Conservation (phyloP, 495 filamentous ascomycete genomes). For the Usnea hakonensis region DNA sequence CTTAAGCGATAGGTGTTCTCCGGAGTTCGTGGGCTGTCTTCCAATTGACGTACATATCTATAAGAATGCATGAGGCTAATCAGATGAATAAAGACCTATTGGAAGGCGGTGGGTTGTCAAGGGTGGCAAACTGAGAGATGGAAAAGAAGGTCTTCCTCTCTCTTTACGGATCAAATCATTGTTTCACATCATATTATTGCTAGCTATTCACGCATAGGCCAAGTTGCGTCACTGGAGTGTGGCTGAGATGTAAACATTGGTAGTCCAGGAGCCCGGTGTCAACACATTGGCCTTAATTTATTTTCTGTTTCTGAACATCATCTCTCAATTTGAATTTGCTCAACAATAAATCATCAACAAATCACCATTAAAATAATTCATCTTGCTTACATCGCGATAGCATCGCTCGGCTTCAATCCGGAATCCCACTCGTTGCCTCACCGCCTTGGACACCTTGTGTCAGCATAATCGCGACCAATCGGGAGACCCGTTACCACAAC, state of each 20-base stretch:
- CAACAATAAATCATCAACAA: not conserved
- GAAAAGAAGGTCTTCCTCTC: too few species aligned
- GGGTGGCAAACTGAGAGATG: too few species aligned
- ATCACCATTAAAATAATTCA: not conserved
- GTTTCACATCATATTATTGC: not conserved
- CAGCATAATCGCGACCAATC: not conserved
- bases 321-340: not conserved
- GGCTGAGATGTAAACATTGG: not conserved
- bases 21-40: not conserved
- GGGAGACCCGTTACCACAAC: too few species aligned
- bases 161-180: too few species aligned
- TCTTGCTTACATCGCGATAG: too few species aligned
- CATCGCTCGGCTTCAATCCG: not conserved
- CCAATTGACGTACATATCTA: not conserved
- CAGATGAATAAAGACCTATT: too few species aligned
- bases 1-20: not conserved
- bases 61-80: too few species aligned
- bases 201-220: not conserved
- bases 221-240: not conserved
- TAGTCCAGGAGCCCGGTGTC: not conserved
- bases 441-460: not conserved
- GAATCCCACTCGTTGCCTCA: not conserved
- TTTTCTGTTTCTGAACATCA: not conserved
- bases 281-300: not conserved
- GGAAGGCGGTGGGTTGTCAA: too few species aligned